Percentiles rank a stretch among this genome's conserved stretches.
These are phyloP conservation scores for Scedosporium minutisporum DNA, from an alignment of 2,329 filamentous ascomycete species.

Conservation along the genomic window DNA sequence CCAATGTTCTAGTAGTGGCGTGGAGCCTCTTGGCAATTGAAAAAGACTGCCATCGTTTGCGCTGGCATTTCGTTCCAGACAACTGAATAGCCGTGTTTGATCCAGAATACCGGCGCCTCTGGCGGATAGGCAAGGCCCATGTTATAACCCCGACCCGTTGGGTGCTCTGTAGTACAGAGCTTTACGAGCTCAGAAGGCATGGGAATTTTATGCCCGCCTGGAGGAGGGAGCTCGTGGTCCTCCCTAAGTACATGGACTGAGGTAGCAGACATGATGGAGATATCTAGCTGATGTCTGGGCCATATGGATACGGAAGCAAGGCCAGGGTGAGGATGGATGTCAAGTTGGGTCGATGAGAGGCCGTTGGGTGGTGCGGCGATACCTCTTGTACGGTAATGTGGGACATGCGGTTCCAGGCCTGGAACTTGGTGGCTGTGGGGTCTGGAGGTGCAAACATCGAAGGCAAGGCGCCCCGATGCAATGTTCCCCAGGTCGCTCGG, in stretches of 20 bases:
- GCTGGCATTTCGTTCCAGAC: conserved; percentile 3
- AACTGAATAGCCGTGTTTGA: background rate
- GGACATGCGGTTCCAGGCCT: too few species aligned
- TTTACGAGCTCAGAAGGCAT: background rate
- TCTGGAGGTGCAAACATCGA: too few species aligned
- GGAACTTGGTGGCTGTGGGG: too few species aligned
- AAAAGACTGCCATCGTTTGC: conserved; percentile 6
- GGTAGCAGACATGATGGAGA: background rate
- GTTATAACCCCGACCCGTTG: background rate
- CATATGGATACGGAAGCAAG: background rate
- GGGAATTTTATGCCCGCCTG: background rate
- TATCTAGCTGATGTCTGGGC: background rate
- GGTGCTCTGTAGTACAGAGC: background rate
- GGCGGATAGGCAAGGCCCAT: background rate
- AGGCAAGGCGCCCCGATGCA: too few species aligned
- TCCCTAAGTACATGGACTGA: background rate
- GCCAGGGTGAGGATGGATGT: background rate
- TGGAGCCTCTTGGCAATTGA: conserved; percentile 7
- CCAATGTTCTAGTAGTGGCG: conserved; percentile 11
- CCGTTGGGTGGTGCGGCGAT: background rate
- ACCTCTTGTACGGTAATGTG: background rate
- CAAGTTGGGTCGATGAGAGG: background rate
- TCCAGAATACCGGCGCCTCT: conserved; percentile 1
- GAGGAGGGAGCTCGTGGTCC: background rate
- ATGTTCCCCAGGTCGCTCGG: too few species aligned